phyloP scores from a whole-genome alignment of 345 rosid genomes.

The Draba incana region DNA sequence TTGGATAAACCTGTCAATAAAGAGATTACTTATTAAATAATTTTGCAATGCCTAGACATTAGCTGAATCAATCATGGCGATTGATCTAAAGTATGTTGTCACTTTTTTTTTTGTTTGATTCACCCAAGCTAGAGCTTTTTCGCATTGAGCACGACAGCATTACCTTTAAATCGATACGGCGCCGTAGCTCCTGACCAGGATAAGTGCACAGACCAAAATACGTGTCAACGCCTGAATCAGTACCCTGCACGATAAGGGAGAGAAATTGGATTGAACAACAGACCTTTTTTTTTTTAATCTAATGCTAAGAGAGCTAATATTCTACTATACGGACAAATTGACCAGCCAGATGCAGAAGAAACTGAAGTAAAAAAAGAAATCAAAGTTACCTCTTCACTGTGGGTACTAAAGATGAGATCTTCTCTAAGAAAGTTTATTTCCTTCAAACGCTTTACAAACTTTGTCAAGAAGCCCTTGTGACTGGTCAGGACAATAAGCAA shows the following conservation, averaged over 20 bases:
- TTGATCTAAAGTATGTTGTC: too few relatives aligned
- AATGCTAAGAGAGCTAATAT: background rate
- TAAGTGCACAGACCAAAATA: constrained; percentile 88
- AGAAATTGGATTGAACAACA: background rate
- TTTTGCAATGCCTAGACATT: too few relatives aligned
- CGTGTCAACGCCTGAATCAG: constrained; percentile 92
- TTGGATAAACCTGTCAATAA: constrained; percentile 74
- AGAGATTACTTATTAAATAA: background rate
- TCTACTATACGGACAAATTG: background rate
- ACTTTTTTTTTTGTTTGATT: background rate
- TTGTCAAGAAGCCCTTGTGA: constrained; percentile 84
- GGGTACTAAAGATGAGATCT: constrained; percentile 81
- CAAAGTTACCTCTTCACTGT: constrained; percentile 79
- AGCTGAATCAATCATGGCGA: too few relatives aligned
- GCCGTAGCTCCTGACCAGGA: constrained; percentile 84
- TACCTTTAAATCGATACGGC: constrained; percentile 92
- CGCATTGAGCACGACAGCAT: background rate
- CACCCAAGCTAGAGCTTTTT: constrained; percentile 6
- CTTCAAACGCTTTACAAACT: constrained; percentile 70
- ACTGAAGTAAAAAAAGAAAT: constrained; percentile 12
- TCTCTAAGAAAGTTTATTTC: constrained; percentile 77
- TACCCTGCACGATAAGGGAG: constrained; percentile 52
- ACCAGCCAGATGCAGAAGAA: constrained; percentile 15
- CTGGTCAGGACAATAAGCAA: constrained; percentile 44
- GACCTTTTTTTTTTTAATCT: background rate